phyloP scores from a whole-genome alignment of 345 rosid species.

The Rubroshorea leprosula region DNA sequence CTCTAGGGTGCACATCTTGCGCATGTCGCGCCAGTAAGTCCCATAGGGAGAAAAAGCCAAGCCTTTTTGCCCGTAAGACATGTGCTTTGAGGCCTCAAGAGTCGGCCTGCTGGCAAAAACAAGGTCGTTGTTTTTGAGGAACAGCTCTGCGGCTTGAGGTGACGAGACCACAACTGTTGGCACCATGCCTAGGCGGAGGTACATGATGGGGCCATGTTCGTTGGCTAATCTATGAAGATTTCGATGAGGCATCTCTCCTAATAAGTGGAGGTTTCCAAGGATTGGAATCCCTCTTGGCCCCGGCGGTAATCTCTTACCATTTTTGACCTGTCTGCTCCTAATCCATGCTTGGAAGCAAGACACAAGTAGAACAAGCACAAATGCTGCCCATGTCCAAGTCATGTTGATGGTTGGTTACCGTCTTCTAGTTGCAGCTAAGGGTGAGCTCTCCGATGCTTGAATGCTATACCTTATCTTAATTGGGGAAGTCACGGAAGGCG shows the following conservation, averaged over 20 bases:
- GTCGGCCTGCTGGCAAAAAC: slow-evolving; percentile 35
- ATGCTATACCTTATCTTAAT: too few species aligned
- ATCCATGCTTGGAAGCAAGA: slow-evolving; percentile 5
- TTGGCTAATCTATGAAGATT: slow-evolving; percentile 27
- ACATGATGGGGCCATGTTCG: slow-evolving; percentile 42
- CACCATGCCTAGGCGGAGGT: slow-evolving; percentile 25
- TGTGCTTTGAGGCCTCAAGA: slow-evolving; percentile 16
- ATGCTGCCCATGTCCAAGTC: slow-evolving; percentile 5
- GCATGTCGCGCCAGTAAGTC: slow-evolving; percentile 33
- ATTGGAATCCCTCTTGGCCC: slow-evolving; percentile 39
- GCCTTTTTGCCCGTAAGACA: slow-evolving; percentile 24
- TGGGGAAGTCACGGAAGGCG: too few species aligned
- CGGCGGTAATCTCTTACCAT: slow-evolving; percentile 27
- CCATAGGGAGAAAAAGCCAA: slow-evolving; percentile 22
- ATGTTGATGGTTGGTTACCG: neutral
- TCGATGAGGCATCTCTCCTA: slow-evolving; percentile 32
- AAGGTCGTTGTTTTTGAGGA: slow-evolving; percentile 38
- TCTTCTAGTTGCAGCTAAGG: neutral
- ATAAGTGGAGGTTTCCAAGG: slow-evolving; percentile 31
- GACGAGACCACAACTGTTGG: slow-evolving; percentile 35
- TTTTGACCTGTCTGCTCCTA: neutral
- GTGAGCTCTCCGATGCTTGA: neutral
- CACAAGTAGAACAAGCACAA: neutral
- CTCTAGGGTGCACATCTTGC: slow-evolving; percentile 42
- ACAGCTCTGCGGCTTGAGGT: slow-evolving; percentile 32